A percentile compares a stretch with the other conserved stretches of the same genome.
Evolutionary conservation across 2,329 filamentous ascomycete genomes (phyloP).

Genomic region (Colletotrichum endophyticum): DNA sequence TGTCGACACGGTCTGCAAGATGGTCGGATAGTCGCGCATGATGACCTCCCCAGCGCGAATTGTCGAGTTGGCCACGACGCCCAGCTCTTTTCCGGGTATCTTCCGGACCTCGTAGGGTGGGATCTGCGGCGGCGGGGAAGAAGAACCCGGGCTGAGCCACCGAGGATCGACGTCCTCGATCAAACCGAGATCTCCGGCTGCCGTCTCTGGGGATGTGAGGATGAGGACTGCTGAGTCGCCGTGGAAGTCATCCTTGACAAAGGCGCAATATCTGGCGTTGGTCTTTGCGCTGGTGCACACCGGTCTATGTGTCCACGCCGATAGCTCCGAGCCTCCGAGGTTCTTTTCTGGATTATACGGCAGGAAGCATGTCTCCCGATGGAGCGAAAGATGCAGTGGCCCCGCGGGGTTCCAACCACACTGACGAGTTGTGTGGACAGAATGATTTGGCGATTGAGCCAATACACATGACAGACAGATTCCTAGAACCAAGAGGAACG

Average conservation of each 20-base stretch:
- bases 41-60: conserved; percentile 35
- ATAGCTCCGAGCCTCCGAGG: neutral
- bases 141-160: neutral
- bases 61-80: conserved; percentile 32
- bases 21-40: conserved; percentile 31
- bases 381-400: neutral
- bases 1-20: conserved; percentile 25
- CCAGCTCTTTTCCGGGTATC: conserved; percentile 33
- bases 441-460: neutral
- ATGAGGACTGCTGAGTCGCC: conserved; percentile 8
- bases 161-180: neutral
- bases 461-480: neutral
- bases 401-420: neutral
- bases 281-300: conserved; percentile 3
- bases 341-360: neutral
- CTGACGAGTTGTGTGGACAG: neutral
- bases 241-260: conserved; percentile 15
- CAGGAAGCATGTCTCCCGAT: neutral
- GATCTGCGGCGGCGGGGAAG: neutral
- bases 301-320: conserved; percentile 16
- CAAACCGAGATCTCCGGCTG: neutral
- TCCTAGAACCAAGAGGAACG: neutral
- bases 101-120: conserved; percentile 29
- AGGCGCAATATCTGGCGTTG: conserved; percentile 6
- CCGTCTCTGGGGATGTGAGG: conserved; percentile 10